These are phyloP conservation scores for Tuber microsphaerosporum DNA, from an alignment of 495 filamentous ascomycete genomes.

Conservation along the genomic window DNA sequence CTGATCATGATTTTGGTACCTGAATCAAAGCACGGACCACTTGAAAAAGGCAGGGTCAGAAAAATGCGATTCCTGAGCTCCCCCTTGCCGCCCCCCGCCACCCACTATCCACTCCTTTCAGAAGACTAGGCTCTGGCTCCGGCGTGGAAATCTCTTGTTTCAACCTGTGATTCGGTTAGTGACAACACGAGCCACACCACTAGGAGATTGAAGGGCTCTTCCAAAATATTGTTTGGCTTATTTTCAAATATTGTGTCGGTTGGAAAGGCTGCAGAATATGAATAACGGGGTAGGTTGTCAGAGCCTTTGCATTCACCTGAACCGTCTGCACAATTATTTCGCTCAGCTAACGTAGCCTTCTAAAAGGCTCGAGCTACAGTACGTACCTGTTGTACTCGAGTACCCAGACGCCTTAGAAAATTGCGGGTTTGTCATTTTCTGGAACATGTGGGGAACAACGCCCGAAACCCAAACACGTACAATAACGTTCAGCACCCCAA, in stretches of 20 bases:
- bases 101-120: background rate
- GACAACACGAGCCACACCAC: background rate
- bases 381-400: background rate
- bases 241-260: background rate
- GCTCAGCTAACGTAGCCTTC: background rate
- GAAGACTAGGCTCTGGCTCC: background rate
- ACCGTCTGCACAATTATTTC: background rate
- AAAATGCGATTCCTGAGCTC: background rate
- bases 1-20: conserved; percentile 1
- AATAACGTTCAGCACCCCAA: background rate
- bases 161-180: background rate
- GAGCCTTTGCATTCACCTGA: background rate
- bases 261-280: background rate
- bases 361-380: background rate
- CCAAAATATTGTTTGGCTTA: background rate
- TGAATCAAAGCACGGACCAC: background rate
- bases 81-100: background rate
- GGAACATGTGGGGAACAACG: background rate
- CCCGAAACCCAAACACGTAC: background rate
- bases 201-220: background rate
- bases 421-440: background rate
- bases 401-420: background rate
- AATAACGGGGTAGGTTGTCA: background rate
- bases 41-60: background rate
- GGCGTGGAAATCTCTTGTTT: background rate